Base-by-base conservation (phyloP, 257 asterid genomes). In the Primulina eburnea region DNA sequence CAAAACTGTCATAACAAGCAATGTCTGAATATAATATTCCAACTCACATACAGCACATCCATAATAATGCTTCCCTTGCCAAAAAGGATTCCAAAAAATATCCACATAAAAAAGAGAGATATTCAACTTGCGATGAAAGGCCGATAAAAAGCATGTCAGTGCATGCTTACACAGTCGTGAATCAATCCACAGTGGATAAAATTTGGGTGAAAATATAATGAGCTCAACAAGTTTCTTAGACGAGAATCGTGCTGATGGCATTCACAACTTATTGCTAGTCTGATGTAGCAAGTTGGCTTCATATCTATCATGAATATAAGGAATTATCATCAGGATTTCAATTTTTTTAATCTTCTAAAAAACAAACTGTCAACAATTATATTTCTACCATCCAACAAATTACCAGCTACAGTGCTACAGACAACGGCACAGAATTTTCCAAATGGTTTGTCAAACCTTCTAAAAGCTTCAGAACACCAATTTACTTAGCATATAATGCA, bases 391-490 rank as follows among this genome's bases (percentile, higher is more conserved):
- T 40, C 16, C 16, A 40, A 40, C 17, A 40, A 11, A 11, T 10
- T 9, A 40, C 4, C 52, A 40, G 52, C 16, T 40, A 40, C 0
- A 40, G 17, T 9, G 16, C 16, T 10, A 40, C 4, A 40, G 17
- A 7, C 53, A 3, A 9, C 50, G 5, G 16, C 50, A 9, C 50
- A 2, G 10, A 38, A 9, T 38, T 35, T 14, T 60, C 12, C 4
- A 65, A 26, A 24, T 2, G 14, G 35, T 40, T 55, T 16, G 47
- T 18, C 34, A 18, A 56, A 17, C 14, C 37, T 60, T 68, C 24
- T 21, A 68, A 18, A 33, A 68, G 35, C 65, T 61, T 17, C 47
- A 37, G 35, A 18, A 35, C 55, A 69, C 20, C 57, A 20, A 35
- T 9, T 14, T 34, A 8, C 1, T 28, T 43, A 24, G 26, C 26